phyloP scores from a whole-genome alignment of 1,284 basidiomycete genomes.

The Puccinia coronata region DNA sequence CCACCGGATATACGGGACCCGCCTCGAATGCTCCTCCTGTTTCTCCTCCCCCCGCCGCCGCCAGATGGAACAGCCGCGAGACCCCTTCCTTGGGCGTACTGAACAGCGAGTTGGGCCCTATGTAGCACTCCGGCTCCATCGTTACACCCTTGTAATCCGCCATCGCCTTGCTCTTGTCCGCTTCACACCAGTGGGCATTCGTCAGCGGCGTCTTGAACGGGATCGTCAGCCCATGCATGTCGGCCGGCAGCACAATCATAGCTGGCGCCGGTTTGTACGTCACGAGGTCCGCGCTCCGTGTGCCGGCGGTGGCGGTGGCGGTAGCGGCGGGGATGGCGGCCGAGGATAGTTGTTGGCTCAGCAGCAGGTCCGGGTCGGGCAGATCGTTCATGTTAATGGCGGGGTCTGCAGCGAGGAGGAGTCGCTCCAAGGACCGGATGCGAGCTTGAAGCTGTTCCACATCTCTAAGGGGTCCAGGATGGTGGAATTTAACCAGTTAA shows the following conservation, averaged over 20 bases:
- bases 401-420: constrained; percentile 10
- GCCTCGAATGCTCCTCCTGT: no score
- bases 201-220: not conserved
- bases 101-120: constrained; percentile 13
- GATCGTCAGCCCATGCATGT: not conserved
- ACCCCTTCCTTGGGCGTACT: not conserved
- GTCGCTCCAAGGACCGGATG: constrained; percentile 32
- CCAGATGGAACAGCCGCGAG: not conserved
- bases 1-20: not conserved
- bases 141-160: not conserved
- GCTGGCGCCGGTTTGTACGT: not conserved
- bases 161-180: not conserved
- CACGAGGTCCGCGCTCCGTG: not conserved
- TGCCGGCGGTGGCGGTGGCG: not conserved
- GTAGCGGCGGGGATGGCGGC: not conserved
- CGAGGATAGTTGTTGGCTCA: not conserved
- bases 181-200: not conserved
- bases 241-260: not conserved
- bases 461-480: constrained; percentile 26
- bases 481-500: no score
- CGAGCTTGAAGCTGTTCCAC: constrained; percentile 32
- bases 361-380: not conserved
- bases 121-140: not conserved
- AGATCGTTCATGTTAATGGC: constrained; percentile 13
- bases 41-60: no score